Evolutionary conservation across 106 monocot genomes (phyloP).

Genomic region (Allium sativum): DNA sequence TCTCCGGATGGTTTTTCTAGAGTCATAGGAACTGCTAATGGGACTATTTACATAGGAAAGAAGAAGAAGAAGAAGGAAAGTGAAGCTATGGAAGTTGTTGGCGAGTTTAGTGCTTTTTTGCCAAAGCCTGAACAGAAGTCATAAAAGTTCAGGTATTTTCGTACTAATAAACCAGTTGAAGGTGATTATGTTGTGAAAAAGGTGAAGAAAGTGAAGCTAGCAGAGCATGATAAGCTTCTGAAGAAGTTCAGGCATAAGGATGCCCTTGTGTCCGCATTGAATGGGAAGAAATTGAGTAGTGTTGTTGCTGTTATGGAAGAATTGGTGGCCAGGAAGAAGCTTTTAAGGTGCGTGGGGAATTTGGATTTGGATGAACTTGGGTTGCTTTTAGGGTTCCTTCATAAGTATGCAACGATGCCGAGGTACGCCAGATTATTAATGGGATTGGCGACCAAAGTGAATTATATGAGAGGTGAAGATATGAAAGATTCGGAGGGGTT

Average conservation of each 20-base stretch:
- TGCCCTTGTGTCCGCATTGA: constrained; percentile 56
- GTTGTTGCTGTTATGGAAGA: constrained; percentile 79
- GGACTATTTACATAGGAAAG: constrained; percentile 63
- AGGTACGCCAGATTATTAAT: constrained; percentile 75
- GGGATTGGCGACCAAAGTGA: constrained; percentile 58
- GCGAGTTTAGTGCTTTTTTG: constrained; percentile 12
- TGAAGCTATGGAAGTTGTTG: constrained; percentile 3
- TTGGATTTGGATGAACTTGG: constrained; percentile 63
- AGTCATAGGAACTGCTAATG: constrained; percentile 78
- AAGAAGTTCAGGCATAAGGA: constrained; percentile 87
- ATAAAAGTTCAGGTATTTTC: constrained; percentile 52
- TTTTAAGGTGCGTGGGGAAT: constrained; percentile 52
- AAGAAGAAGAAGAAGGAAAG: constrained; percentile 18
- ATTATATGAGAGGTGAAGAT: constrained; percentile 60
- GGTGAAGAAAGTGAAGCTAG: constrained; percentile 40
- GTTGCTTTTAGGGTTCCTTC: constrained; percentile 52
- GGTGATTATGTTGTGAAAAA: constrained; percentile 51
- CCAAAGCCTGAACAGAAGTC: constrained; percentile 19
- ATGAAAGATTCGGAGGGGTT: constrained; percentile 36
- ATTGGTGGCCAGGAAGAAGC: constrained; percentile 81
- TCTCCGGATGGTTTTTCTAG: constrained; percentile 52
- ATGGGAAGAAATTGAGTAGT: constrained; percentile 28
- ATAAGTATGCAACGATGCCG: constrained; percentile 58
- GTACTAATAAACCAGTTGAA: constrained; percentile 42
- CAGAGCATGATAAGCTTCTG: constrained; percentile 66